Base-by-base conservation (phyloP, 2,329 filamentous ascomycete species). In the Aquanectria penicillioides region DNA sequence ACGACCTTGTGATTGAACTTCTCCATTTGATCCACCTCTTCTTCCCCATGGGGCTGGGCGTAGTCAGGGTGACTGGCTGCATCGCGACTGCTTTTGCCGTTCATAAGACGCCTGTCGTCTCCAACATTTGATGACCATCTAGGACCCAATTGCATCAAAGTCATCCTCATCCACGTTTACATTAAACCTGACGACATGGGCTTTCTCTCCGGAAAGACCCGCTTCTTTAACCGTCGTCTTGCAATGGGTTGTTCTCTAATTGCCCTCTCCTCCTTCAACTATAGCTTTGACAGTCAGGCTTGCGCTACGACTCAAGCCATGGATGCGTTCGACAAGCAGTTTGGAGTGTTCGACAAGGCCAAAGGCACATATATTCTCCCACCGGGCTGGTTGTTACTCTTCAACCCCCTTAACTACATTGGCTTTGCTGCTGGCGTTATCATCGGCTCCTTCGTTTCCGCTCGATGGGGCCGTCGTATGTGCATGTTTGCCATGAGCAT, bases 401-500 rank as follows among this genome's bases (percentile, higher is more conserved):
- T 55, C 22, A 55, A 55, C 17, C 40, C 38, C 17, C 33, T 55
- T 11, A 34, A 34, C 15, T 55, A 55, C 18, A 37, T 48, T 12
- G 52, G 52, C 23, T 55, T 55, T 15, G 41, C 41, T 5, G 18
- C 6, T 4, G 37, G 37, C 11, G 17, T 40, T n/a, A 13, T 40
- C 3, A 23, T 40, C 17, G 37, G 37, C 37, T 22, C 17, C 11
- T 40, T 23, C 9, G 12, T 40, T 25, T 71, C 64, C 46, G 53
- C 64, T 4, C 68, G 67, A 6, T 78, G 63, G 41, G 76, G 76
- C 2, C 71, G 76, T 3, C 67, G 74, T 5, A 9, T 69, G 50
- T 66, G 72, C 26, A 75, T 77, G 66, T 76, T 75, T 37, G 36
- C 37, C 31, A 77, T 78, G 74, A 72, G 71, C 47, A 33, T 69